phyloP scores from a whole-genome alignment of 306 rosid species.

The Myrica gale region DNA sequence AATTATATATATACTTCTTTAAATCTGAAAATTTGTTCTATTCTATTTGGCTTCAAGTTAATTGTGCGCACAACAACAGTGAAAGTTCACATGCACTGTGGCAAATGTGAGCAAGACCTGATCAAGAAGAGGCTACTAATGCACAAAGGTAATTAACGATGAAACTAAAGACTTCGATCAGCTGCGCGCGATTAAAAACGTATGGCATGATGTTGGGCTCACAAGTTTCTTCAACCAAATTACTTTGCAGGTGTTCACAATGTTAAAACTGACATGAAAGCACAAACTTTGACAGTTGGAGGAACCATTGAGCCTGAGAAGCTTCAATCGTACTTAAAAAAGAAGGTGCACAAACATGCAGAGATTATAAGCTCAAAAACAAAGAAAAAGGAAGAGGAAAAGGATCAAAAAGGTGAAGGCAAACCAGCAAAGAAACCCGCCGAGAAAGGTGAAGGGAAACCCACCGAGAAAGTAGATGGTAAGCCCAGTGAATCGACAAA shows the following conservation, averaged over 20 bases:
- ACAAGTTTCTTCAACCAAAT: not conserved
- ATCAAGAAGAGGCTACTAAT: slow-evolving; percentile 45
- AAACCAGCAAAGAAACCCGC: not conserved
- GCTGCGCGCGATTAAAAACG: not conserved
- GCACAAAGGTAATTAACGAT: slow-evolving; percentile 53
- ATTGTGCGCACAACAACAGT: slow-evolving; percentile 46
- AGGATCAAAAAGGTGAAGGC: not conserved
- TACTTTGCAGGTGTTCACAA: slow-evolving; percentile 47
- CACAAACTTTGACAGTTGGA: slow-evolving; percentile 50
- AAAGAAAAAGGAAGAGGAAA: slow-evolving; percentile 36
- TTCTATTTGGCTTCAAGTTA: slow-evolving; percentile 40
- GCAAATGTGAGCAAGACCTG: slow-evolving; percentile 79
- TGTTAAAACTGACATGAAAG: slow-evolving; percentile 68
- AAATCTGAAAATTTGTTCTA: not conserved
- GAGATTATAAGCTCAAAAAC: slow-evolving; percentile 47
- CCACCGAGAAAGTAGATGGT: slow-evolving; percentile 21
- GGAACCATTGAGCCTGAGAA: slow-evolving; percentile 76
- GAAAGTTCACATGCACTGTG: slow-evolving; percentile 80
- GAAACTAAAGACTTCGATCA: not conserved
- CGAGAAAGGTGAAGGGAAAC: not conserved
- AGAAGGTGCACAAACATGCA: slow-evolving; percentile 59
- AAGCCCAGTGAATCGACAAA: slow-evolving; percentile 29
- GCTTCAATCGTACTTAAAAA: slow-evolving; percentile 45
- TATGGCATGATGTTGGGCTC: not conserved
- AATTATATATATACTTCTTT: not conserved